A percentile compares a stretch with the other conserved stretches of the same genome.
Conservation (phyloP, 352 stramenopile genomes). For the Pythium diclinum region DNA sequence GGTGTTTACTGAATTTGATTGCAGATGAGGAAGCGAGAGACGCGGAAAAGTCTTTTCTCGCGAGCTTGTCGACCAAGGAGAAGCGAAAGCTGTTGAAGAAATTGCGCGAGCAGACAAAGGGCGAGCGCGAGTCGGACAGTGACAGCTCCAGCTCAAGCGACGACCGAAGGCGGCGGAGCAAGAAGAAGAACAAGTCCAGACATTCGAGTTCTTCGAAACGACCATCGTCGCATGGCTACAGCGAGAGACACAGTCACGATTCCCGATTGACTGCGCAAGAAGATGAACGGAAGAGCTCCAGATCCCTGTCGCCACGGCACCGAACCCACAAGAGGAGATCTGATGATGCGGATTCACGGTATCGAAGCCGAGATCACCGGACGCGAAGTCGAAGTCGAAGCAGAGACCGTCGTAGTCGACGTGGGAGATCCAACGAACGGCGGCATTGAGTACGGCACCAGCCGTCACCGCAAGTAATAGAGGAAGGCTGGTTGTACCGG, state of each 20-base stretch:
- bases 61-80: slow-evolving; percentile 60
- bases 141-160: slow-evolving; percentile 7
- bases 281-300: background rate
- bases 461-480: too few relatives aligned
- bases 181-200: background rate
- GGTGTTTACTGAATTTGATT: too few relatives aligned
- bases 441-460: too few relatives aligned
- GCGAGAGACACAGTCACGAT: background rate
- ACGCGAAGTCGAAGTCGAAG: too few relatives aligned
- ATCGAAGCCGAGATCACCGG: too few relatives aligned
- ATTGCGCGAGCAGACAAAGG: slow-evolving; percentile 32
- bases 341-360: too few relatives aligned
- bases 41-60: slow-evolving; percentile 46
- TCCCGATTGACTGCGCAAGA: background rate
- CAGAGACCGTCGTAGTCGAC: too few relatives aligned
- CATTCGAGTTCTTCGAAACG: background rate
- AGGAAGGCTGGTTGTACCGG: too few relatives aligned
- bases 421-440: too few relatives aligned
- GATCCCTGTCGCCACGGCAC: background rate
- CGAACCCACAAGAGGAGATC: too few relatives aligned
- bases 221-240: background rate
- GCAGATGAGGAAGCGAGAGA: slow-evolving; percentile 30
- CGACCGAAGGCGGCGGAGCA: slow-evolving; percentile 1
- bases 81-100: slow-evolving; percentile 65
- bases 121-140: slow-evolving; percentile 1